Conservation (phyloP, 140 eudicot species). For the Oenanthe javanica region DNA sequence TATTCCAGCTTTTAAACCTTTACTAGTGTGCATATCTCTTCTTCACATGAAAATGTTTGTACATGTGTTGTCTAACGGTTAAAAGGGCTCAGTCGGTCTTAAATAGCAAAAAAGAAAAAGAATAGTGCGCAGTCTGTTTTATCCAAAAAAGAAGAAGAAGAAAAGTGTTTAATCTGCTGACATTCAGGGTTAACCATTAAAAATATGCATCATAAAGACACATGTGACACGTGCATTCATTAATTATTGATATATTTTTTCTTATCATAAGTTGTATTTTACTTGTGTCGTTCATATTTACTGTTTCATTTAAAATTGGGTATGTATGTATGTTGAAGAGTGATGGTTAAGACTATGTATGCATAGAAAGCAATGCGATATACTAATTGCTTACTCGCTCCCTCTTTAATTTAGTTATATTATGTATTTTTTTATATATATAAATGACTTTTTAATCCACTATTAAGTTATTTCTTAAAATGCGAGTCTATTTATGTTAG, state of each 20-base stretch:
- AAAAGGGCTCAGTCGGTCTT: not conserved
- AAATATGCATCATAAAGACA: not conserved
- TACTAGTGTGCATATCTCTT: not conserved
- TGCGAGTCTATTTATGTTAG: not conserved
- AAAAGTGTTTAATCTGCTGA: not conserved
- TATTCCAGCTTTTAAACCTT: conserved; percentile 4
- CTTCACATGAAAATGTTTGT: not conserved
- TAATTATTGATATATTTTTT: too few species aligned
- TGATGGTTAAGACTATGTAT: not conserved
- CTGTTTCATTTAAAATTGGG: too few species aligned
- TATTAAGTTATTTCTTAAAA: not conserved
- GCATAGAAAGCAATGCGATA: not conserved
- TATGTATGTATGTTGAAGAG: not conserved
- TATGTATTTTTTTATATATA: not conserved
- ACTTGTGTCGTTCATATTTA: too few species aligned
- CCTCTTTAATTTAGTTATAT: not conserved
- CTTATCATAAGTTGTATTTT: too few species aligned
- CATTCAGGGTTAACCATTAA: not conserved
- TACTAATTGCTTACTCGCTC: not conserved
- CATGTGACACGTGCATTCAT: not conserved
- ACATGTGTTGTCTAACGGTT: not conserved
- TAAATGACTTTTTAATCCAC: not conserved
- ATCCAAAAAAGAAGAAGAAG: too few species aligned
- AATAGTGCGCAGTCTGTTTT: too few species aligned
- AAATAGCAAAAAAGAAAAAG: too few species aligned